These are phyloP conservation scores for Podospora comata DNA, from an alignment of 495 filamentous ascomycete genomes.

Conservation along the genomic window DNA sequence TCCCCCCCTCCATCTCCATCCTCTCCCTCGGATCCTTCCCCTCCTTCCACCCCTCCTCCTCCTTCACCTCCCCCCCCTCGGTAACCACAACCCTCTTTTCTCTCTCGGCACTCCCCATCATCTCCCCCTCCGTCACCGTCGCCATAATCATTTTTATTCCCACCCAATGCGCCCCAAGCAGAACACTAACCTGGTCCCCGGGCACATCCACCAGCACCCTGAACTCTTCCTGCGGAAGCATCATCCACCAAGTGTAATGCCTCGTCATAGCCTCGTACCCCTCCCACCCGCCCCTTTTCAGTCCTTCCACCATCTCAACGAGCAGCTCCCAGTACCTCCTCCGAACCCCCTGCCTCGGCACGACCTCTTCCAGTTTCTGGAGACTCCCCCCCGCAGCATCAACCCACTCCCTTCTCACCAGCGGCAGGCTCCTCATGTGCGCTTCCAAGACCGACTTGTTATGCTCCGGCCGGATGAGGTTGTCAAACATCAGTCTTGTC, in stretches of 20 bases:
- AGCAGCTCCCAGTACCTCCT: slow-evolving; percentile 35
- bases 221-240: slow-evolving; percentile 53
- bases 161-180: slow-evolving; percentile 60
- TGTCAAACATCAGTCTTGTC: slow-evolving; percentile 46
- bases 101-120: slow-evolving; percentile 14
- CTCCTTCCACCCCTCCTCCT: slow-evolving; percentile 8
- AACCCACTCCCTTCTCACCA: slow-evolving; percentile 35
- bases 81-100: slow-evolving; percentile 5
- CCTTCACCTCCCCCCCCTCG: slow-evolving; percentile 1
- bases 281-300: slow-evolving; percentile 33
- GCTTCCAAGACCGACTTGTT: slow-evolving; percentile 30
- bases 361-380: slow-evolving; percentile 35
- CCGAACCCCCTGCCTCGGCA: slow-evolving; percentile 28
- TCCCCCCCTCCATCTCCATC: slow-evolving; percentile 4
- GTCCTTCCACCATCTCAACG: slow-evolving; percentile 31
- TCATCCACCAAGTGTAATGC: slow-evolving; percentile 50
- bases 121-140: slow-evolving; percentile 40
- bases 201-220: slow-evolving; percentile 47
- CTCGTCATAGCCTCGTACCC: slow-evolving; percentile 38
- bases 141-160: slow-evolving; percentile 57
- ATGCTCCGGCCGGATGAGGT: slow-evolving; percentile 32
- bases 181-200: slow-evolving; percentile 43
- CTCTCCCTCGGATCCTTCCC: neutral
- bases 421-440: slow-evolving; percentile 32
- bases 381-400: slow-evolving; percentile 38